These are phyloP conservation scores for Verticillium albo-atrum DNA, from an alignment of 2,329 filamentous ascomycete genomes.

Conservation along the genomic window DNA sequence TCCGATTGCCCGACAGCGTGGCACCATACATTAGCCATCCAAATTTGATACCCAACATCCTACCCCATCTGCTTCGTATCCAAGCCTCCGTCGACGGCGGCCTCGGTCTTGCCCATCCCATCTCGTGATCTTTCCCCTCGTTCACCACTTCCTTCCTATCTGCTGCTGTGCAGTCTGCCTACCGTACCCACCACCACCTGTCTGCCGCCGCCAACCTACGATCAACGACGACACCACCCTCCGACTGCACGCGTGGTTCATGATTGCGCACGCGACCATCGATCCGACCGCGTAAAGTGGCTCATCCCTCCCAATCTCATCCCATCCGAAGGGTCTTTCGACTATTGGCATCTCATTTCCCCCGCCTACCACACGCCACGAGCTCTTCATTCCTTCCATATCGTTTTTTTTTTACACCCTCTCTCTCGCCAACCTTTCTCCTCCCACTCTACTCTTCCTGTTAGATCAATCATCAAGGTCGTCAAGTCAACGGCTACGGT, in stretches of 20 bases:
- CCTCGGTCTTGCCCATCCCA: background rate
- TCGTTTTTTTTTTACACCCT: constrained; percentile 4
- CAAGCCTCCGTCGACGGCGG: background rate
- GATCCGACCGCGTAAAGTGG: background rate
- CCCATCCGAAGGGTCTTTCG: constrained; percentile 8
- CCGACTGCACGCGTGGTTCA: background rate
- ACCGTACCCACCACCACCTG: background rate
- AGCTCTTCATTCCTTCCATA: constrained; percentile 8
- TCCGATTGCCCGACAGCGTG: background rate
- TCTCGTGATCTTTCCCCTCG: background rate
- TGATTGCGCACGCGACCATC: background rate
- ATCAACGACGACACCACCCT: background rate
- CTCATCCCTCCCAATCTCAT: background rate
- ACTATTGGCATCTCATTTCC: constrained; percentile 15
- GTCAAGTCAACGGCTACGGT: too few species aligned
- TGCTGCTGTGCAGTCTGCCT: background rate
- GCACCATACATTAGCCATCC: background rate
- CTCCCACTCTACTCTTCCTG: background rate
- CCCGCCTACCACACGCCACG: constrained; percentile 11
- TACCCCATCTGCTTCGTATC: background rate
- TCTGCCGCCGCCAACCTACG: background rate
- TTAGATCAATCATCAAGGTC: background rate
- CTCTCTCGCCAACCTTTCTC: background rate
- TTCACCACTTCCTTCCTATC: background rate
- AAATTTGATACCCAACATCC: background rate